A percentile compares a stretch with the other conserved stretches of the same genome.
These are phyloP conservation scores for Castanospermum australe DNA, from an alignment of 306 rosid genomes.

Conservation along the genomic window DNA sequence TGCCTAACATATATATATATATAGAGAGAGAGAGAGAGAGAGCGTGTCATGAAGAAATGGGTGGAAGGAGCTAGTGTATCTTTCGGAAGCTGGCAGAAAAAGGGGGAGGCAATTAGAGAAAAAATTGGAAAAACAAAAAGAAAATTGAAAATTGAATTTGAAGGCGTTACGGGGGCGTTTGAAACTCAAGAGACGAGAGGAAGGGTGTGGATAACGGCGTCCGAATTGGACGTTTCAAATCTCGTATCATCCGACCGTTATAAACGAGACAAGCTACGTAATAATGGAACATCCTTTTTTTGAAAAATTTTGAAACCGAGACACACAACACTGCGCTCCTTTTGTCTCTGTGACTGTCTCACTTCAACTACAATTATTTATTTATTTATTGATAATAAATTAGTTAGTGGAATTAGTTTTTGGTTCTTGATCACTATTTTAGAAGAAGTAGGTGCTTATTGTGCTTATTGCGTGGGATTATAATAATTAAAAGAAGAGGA, in stretches of 20 bases:
- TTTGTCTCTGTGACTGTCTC: not conserved
- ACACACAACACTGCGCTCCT: not conserved
- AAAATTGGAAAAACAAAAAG: not conserved
- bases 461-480: conserved; percentile 17
- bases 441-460: not conserved
- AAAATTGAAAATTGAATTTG: conserved; percentile 20
- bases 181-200: conserved; percentile 20
- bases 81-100: conserved; percentile 24
- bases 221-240: conserved; percentile 30
- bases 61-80: not conserved
- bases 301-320: conserved; percentile 35
- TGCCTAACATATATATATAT: not conserved
- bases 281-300: conserved; percentile 9
- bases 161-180: conserved; percentile 46
- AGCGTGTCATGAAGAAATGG: conserved; percentile 31
- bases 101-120: not conserved
- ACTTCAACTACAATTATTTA: not conserved
- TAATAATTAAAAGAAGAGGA: not conserved
- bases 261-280: conserved; percentile 38
- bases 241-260: conserved; percentile 66
- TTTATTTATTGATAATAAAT: not conserved
- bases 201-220: conserved; percentile 52
- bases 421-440: not conserved
- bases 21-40: conserved; percentile 24
- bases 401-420: not conserved